phyloP scores from a whole-genome alignment of 768 basidiomycete genomes.

The Sutorius australiensis region DNA sequence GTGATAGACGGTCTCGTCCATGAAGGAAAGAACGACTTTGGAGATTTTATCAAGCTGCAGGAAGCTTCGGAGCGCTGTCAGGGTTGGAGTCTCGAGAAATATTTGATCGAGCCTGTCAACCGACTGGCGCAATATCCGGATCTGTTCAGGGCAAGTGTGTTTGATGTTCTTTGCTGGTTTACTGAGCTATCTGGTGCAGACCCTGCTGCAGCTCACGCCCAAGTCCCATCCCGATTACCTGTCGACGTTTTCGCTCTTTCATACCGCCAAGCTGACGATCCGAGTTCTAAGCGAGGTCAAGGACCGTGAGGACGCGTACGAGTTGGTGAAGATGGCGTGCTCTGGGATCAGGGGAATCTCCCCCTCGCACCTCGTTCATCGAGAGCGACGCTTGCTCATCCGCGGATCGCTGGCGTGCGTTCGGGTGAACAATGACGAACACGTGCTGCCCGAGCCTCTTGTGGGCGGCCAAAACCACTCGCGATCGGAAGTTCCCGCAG shows the following conservation, averaged over 20 bases:
- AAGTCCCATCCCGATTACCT: slow-evolving; percentile 68
- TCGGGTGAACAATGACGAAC: slow-evolving; percentile 39
- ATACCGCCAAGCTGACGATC: slow-evolving; percentile 67
- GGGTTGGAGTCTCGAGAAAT: slow-evolving; percentile 61
- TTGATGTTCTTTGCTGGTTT: not conserved
- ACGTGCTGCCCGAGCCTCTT: not conserved
- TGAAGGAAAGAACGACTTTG: slow-evolving; percentile 66
- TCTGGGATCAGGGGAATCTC: slow-evolving; percentile 56
- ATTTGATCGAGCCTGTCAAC: slow-evolving; percentile 74
- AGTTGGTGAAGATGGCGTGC: slow-evolving; percentile 60
- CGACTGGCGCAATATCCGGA: slow-evolving; percentile 68
- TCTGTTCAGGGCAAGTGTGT: slow-evolving; percentile 62
- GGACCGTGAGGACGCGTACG: slow-evolving; percentile 80
- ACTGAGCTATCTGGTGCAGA: slow-evolving; percentile 41
- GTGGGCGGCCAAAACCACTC: not conserved
- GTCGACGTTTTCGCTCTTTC: slow-evolving; percentile 58
- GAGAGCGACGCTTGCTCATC: slow-evolving; percentile 72
- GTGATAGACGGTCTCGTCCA: slow-evolving; percentile 47
- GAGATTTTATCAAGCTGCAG: slow-evolving; percentile 77
- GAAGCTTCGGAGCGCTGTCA: slow-evolving; percentile 50
- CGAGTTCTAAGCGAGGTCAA: slow-evolving; percentile 84
- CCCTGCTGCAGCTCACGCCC: slow-evolving; percentile 65
- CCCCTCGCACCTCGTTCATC: slow-evolving; percentile 51
- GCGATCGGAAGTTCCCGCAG: not conserved
- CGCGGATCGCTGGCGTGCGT: slow-evolving; percentile 52